Conservation (phyloP, 78 protist species). For the Goniomonas avonlea region DNA sequence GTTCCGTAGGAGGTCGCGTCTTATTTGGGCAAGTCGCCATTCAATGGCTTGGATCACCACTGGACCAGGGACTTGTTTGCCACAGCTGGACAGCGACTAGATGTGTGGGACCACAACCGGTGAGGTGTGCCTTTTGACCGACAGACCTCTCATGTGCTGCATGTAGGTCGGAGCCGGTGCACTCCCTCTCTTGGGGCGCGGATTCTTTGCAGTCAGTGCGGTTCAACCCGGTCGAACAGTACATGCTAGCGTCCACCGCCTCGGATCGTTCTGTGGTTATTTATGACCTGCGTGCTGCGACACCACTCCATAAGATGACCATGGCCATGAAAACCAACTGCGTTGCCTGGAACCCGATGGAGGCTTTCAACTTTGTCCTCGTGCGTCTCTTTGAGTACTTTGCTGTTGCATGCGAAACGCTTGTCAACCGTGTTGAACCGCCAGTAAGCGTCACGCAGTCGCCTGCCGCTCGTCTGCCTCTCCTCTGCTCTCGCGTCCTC, state of each 20-base stretch:
- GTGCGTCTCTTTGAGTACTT: slow-evolving; percentile 29
- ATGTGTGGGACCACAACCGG: slow-evolving; percentile 35
- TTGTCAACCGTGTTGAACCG: too few relatives aligned
- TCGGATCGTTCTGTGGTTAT: slow-evolving; percentile 72
- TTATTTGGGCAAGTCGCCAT: not conserved
- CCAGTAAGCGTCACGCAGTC: too few relatives aligned
- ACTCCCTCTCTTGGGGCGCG: slow-evolving; percentile 69
- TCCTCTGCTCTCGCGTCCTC: not conserved
- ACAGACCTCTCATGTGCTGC: slow-evolving; percentile 52
- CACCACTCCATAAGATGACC: slow-evolving; percentile 62
- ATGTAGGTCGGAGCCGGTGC: slow-evolving; percentile 59
- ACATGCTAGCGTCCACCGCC: slow-evolving; percentile 56
- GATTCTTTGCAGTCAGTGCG: slow-evolving; percentile 54
- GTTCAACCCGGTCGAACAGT: slow-evolving; percentile 71
- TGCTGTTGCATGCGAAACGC: too few relatives aligned
- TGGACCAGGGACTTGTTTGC: not conserved
- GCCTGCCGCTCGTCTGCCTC: too few relatives aligned
- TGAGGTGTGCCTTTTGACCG: too few relatives aligned
- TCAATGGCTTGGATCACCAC: slow-evolving; percentile 53
- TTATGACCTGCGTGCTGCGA: slow-evolving; percentile 66
- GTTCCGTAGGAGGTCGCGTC: not conserved
- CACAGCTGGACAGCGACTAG: too few relatives aligned
- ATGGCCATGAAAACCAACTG: slow-evolving; percentile 15
- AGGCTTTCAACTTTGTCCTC: slow-evolving; percentile 64
- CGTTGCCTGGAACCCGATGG: slow-evolving; percentile 83